A percentile compares a stretch with the other conserved stretches of the same genome.
These are phyloP conservation scores for Periconia sp. DNA, from an alignment of 2,329 filamentous ascomycete genomes.

Conservation along the genomic window DNA sequence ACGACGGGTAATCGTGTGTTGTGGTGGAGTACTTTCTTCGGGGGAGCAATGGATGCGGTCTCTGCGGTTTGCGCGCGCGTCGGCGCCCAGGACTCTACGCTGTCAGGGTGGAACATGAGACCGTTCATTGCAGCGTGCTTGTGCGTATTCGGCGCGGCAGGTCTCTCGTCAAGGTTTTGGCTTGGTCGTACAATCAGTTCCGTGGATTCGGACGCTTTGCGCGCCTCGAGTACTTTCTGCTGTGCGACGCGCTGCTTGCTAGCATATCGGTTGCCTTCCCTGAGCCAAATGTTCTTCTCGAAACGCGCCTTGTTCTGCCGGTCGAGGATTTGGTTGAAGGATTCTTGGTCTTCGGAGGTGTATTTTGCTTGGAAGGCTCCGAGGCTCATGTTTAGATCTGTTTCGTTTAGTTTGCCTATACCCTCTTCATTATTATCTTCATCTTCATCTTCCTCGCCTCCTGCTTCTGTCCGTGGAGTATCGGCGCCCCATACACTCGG, in stretches of 20 bases:
- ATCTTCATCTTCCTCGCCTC: constrained; percentile 25
- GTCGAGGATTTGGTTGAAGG: constrained; percentile 90
- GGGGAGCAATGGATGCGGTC: constrained; percentile 72
- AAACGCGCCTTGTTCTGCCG: constrained; percentile 84
- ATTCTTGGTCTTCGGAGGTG: constrained; percentile 97
- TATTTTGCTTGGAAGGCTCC: constrained; percentile 89
- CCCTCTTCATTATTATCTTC: constrained; percentile 25
- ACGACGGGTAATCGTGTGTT: constrained; percentile 78
- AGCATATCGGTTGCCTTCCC: constrained; percentile 82
- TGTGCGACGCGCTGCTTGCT: constrained; percentile 66
- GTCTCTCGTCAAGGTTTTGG: constrained; percentile 70
- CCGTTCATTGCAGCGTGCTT: constrained; percentile 75
- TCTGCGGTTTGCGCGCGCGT: constrained; percentile 74
- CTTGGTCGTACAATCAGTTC: constrained; percentile 57
- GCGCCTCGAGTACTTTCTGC: constrained; percentile 73
- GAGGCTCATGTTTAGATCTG: constrained; percentile 81
- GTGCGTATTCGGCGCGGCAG: constrained; percentile 78
- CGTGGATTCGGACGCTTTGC: constrained; percentile 54
- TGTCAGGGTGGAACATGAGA: constrained; percentile 83
- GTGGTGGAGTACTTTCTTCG: constrained; percentile 76
- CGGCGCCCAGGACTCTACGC: constrained; percentile 59
- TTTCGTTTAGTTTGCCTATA: constrained; percentile 53
- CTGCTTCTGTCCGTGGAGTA: constrained; percentile 63
- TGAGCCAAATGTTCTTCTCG: constrained; percentile 88
- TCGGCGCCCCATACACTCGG: constrained; percentile 70